A percentile compares a stretch with the other conserved stretches of the same genome.
phyloP scores from a whole-genome alignment of 2,329 filamentous ascomycete genomes.

The Pezicula carpinea region DNA sequence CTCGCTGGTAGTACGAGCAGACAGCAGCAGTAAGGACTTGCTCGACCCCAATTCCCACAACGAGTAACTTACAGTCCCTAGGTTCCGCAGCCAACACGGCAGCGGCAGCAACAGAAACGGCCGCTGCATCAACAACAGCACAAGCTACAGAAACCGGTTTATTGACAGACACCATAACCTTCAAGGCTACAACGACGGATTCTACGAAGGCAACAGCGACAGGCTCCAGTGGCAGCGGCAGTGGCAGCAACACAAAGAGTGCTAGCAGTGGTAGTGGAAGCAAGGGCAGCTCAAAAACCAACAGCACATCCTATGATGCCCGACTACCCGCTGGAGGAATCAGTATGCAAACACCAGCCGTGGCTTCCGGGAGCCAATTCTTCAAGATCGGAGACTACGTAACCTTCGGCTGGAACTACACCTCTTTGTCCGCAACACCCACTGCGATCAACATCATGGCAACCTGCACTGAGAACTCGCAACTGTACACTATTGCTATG shows the following conservation, averaged over 20 bases:
- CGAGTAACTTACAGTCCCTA: background rate
- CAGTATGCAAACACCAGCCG: conserved; percentile 47
- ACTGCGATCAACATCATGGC: conserved; percentile 57
- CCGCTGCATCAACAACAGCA: conserved; percentile 7
- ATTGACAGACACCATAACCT: conserved; percentile 5
- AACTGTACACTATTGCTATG: conserved; percentile 56
- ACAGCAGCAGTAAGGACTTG: conserved; percentile 2
- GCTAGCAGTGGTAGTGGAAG: conserved; percentile 5
- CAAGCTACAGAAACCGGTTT: conserved; percentile 4
- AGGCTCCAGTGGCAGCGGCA: background rate
- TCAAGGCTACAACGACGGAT: background rate
- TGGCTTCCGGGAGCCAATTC: conserved; percentile 40
- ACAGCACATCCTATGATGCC: conserved; percentile 34
- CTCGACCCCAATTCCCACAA: background rate
- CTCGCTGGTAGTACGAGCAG: conserved; percentile 40
- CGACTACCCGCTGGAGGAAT: conserved; percentile 46
- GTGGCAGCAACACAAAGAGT: background rate
- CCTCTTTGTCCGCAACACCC: conserved; percentile 51
- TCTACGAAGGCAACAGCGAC: background rate
- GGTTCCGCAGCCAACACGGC: background rate
- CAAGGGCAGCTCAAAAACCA: conserved; percentile 1
- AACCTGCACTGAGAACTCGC: conserved; percentile 46
- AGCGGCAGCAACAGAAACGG: conserved; percentile 7
- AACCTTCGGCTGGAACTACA: conserved; percentile 64
- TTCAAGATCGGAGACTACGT: conserved; percentile 57